Evolutionary conservation across 108 stramenopile species (phyloP), one percentile per base, ranked within the genome.

Genomic region (Skeletonema grethae): DNA sequence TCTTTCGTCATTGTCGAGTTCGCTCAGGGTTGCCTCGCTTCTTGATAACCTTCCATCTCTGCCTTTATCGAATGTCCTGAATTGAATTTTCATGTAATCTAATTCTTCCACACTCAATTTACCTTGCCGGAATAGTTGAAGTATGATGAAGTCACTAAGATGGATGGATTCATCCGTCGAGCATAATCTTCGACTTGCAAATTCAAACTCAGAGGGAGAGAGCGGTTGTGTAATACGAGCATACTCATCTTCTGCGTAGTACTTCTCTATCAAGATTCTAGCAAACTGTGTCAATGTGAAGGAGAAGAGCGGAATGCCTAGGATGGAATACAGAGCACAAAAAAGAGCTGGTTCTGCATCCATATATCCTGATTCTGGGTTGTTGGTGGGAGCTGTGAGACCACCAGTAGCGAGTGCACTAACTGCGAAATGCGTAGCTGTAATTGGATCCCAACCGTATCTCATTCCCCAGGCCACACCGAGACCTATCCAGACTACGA

Each of bases 221-320:
- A 86, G 45, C 5, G 85, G 85, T n/a, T 69, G 29, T 5, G 53
- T 62, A 18, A 69, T 69, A 3, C 61, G 43, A 22, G 73, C 81
- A 36, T 39, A 67, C 48, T 65, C 59, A 58, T 86, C 86, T 15
- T 65, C 82, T 7, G 70, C 69, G 18, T 82, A 65, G 30, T 86
- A 80, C 22, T 60, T 63, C 30, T 65, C 56, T 4, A 86, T 80
- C 25, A 86, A 72, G 9, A 82, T 68, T 50, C 61, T 66, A 5
- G 86, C 86, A 82, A 79, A 80, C 39, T 86, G 86, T 25, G 76
- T 83, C 34, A 86, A 63, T 24, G 86, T 80, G 12, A 86, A 63
- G 2, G 82, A 79, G 76, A 86, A 83, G 5, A 86, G 70, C 2
- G 82, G 82, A 35, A 86, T 75, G 6, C 86, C 86, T 25, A 86